Evolutionary conservation across 257 asterid species (phyloP).

Genomic region (Scutellaria barbata): DNA sequence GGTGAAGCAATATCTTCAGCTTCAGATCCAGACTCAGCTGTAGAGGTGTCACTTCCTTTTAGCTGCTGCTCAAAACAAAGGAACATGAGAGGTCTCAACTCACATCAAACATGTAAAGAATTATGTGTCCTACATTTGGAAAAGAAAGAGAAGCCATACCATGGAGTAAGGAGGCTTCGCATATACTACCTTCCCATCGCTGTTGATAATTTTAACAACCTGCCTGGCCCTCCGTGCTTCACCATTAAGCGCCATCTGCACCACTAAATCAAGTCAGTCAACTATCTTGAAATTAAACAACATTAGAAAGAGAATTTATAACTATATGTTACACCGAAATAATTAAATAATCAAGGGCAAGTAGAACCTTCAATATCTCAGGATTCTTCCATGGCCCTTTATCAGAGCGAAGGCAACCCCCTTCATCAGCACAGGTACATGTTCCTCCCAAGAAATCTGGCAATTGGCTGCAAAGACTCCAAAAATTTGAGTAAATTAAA

Average conservation of each 20-base stretch:
- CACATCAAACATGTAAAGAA: slow-evolving; percentile 15
- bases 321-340: slow-evolving; percentile 9
- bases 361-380: slow-evolving; percentile 76
- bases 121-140: slow-evolving; percentile 1
- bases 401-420: slow-evolving; percentile 94
- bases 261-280: slow-evolving; percentile 34
- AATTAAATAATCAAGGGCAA: slow-evolving; percentile 13
- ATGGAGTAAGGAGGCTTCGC: slow-evolving; percentile 83
- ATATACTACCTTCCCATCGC: slow-evolving; percentile 93
- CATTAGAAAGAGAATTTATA: slow-evolving; percentile 10
- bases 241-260: slow-evolving; percentile 84
- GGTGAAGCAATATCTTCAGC: slow-evolving; percentile 99
- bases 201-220: slow-evolving; percentile 88
- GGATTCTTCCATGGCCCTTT: slow-evolving; percentile 99
- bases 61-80: slow-evolving; percentile 50
- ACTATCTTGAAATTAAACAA: slow-evolving; percentile 24
- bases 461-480: slow-evolving; percentile 69
- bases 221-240: slow-evolving; percentile 85
- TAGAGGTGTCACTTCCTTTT: slow-evolving; percentile 94
- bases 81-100: slow-evolving; percentile 26
- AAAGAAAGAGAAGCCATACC: slow-evolving; percentile 51
- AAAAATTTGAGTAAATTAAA: slow-evolving; percentile 21
- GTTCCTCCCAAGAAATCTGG: slow-evolving; percentile 94
- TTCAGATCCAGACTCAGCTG: slow-evolving; percentile 99
- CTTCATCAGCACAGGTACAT: slow-evolving; percentile 81